These are phyloP conservation scores for Corymbia calophylla DNA, from an alignment of 441 rosid species.

Conservation along the genomic window DNA sequence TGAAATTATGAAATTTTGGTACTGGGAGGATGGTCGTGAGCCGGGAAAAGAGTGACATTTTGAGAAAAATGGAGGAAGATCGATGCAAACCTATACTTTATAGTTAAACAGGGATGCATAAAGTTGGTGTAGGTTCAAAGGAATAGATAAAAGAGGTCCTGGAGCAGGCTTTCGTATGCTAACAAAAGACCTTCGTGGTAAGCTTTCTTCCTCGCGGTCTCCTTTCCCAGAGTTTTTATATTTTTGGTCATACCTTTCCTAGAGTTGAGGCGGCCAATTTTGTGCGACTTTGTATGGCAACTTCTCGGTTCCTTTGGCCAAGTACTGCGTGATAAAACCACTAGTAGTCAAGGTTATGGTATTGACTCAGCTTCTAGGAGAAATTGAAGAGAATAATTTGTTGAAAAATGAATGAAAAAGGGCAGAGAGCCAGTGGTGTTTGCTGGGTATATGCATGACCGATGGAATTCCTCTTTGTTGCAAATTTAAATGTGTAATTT, in stretches of 20 bases:
- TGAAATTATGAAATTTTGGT: accelerated
- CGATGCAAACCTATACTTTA: accelerated
- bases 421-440: too few species aligned
- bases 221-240: not conserved
- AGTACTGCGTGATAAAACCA: not conserved
- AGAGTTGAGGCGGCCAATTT: not conserved
- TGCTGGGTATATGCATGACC: accelerated
- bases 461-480: too few species aligned
- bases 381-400: too few species aligned
- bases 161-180: not conserved
- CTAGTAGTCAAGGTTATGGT: too few species aligned
- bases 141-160: not conserved
- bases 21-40: not conserved
- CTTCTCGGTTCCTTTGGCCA: not conserved
- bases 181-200: not conserved
- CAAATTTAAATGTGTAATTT: too few species aligned
- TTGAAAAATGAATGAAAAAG: too few species aligned
- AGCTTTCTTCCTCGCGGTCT: not conserved
- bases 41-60: not conserved
- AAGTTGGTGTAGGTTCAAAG: not conserved
- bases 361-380: accelerated
- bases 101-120: not conserved
- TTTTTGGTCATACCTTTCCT: too few species aligned
- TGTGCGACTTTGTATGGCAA: not conserved
- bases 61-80: not conserved